These are phyloP conservation scores for Pseudoturritis turrita DNA, from an alignment of 345 rosid species.

Conservation along the genomic window DNA sequence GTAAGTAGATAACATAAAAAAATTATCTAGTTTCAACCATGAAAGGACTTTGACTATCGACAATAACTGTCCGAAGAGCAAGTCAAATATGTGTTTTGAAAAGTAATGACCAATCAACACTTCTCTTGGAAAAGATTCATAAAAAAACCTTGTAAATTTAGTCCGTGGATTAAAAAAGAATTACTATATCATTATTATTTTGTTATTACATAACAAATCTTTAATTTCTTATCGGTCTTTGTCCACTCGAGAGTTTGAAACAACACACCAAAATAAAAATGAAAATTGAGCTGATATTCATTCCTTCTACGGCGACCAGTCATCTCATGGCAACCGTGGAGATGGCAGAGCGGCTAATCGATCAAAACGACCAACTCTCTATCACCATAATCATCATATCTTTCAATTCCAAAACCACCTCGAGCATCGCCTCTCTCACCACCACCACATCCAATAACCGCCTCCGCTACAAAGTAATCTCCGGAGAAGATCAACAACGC, in stretches of 20 bases:
- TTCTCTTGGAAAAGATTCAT: too few relatives aligned
- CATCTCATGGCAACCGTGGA: constrained; percentile 39
- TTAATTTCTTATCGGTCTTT: background rate
- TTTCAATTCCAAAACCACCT: constrained; percentile 1
- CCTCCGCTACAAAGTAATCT: constrained; percentile 25
- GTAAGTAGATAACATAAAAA: too few relatives aligned
- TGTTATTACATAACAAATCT: background rate
- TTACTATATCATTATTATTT: background rate
- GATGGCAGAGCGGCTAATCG: constrained; percentile 36
- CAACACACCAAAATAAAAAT: background rate
- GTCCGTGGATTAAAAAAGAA: background rate
- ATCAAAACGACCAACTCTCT: constrained; percentile 29
- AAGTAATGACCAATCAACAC: too few relatives aligned
- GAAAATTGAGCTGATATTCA: constrained; percentile 41
- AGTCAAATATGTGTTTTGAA: too few relatives aligned
- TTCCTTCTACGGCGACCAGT: constrained; percentile 35
- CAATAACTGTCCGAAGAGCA: too few relatives aligned
- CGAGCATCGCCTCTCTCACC: background rate
- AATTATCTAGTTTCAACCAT: too few relatives aligned
- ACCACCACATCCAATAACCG: background rate
- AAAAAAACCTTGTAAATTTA: too few relatives aligned
- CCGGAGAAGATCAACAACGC: background rate
- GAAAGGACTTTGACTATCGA: too few relatives aligned
- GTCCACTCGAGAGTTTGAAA: background rate
- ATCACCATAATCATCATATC: constrained; percentile 37